Evolutionary conservation across 495 filamentous ascomycete genomes (phyloP), one percentile per base, ranked within the genome.

Genomic region (Bathelium albidoporum): DNA sequence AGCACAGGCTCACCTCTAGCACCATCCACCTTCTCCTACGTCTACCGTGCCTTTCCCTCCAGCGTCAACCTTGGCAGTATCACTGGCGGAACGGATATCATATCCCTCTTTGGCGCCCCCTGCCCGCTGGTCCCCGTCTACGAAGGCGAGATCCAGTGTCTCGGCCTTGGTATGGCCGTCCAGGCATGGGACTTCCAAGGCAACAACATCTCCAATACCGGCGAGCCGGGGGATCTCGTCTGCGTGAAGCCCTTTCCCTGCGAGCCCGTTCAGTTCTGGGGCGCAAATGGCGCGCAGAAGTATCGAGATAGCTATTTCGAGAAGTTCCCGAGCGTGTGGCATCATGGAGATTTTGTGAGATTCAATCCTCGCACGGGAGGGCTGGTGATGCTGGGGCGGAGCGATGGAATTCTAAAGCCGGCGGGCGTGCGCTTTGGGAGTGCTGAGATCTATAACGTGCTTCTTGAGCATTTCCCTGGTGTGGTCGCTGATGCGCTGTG

Each of bases 331-430:
- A 75, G 76, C 60, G 76, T 95, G 28, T 97, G 93, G 94, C 91
- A 96, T 73, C 94, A 98, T 71, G 94, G 94, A 2, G 94, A 98
- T 72, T 97, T 96, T 69, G 82, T 96, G 16, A 83, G 87, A 28
- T 79, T 96, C 67, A 85, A 89, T 68, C 82, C 84, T 0, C 65
- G 79, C 20, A 93, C 89, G 0, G 87, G 89, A 12, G 91, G 91
- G 0, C 72, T 96, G 61, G 74, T 87, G 45, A 94, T 97, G 91
- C 79, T 96, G 0, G 89, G 89, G 3, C 82, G 89, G 20, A 85
- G 83, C 34, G 89, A 93, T 70, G 89, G 89, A 18, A 85, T 91
- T 2, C 75, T 93, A 20, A 93, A 93, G 66, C 89, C 89, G 0
- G 81, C 85, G 0, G 89, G 89, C 3, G 85, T 93, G 44, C 79